Evolutionary conservation across 2,329 filamentous ascomycete genomes (phyloP).

Genomic region (Akanthomyces dipterigenus): DNA sequence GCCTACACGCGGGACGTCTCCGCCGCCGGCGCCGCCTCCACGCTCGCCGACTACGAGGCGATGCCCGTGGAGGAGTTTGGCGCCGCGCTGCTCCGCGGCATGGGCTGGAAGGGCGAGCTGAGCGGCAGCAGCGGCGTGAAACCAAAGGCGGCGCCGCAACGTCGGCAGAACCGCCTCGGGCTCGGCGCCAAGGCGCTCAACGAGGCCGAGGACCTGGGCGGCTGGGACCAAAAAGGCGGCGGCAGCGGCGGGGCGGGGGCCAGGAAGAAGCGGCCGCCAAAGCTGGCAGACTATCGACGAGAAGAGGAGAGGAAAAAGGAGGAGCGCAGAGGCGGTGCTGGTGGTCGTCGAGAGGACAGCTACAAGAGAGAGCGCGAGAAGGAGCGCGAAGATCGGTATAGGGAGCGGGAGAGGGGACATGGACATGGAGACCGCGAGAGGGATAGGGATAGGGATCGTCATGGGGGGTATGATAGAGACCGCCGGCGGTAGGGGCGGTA

Average conservation of each 20-base stretch:
- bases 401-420: slow-evolving; percentile 23
- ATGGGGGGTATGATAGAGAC: slow-evolving; percentile 19
- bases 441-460: slow-evolving; percentile 18
- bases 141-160: slow-evolving; percentile 58
- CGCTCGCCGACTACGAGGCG: slow-evolving; percentile 76
- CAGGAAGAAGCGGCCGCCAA: slow-evolving; percentile 29
- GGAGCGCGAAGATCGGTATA: slow-evolving; percentile 27
- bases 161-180: slow-evolving; percentile 65
- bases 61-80: slow-evolving; percentile 95
- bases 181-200: slow-evolving; percentile 81
- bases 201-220: slow-evolving; percentile 64
- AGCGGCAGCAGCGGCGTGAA: slow-evolving; percentile 32
- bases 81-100: slow-evolving; percentile 78
- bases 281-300: slow-evolving; percentile 43
- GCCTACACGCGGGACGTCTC: slow-evolving; percentile 65
- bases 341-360: slow-evolving; percentile 30
- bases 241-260: slow-evolving; percentile 23
- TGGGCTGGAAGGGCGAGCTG: slow-evolving; percentile 82
- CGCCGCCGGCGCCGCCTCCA: slow-evolving; percentile 66
- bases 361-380: slow-evolving; percentile 42
- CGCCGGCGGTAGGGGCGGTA: slow-evolving; percentile 18
- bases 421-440: slow-evolving; percentile 17
- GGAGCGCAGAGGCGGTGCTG: slow-evolving; percentile 35
- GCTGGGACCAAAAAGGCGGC: slow-evolving; percentile 66
- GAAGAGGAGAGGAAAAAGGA: slow-evolving; percentile 40